Evolutionary conservation across 1,284 basidiomycete genomes (phyloP), one percentile per base, ranked within the genome.

Genomic region (Wolfiporia cocos): DNA sequence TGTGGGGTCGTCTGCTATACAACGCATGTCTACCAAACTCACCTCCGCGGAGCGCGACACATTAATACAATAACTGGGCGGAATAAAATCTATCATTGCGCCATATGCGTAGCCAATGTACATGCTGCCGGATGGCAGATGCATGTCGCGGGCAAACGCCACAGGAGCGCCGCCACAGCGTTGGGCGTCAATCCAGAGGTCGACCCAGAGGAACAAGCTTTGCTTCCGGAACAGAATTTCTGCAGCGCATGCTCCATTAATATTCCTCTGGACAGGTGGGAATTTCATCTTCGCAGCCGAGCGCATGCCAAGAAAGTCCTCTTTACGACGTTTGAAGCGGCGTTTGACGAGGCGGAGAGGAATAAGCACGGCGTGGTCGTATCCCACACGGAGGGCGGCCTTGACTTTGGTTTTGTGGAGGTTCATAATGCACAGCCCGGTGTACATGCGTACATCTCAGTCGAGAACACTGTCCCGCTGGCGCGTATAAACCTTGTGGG

Each of bases 391-490:
- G 44, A 49, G 10, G 36, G 39, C 12, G 57, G 56, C 14, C 47
- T 67, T 12, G 64, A 70, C 48, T 64, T 69, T 34, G 63, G 58
- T 3, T 52, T 70, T 24, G 46, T 70, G 3, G 62, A 65, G 10
- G 30, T 50, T 4, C 30, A 51, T 0, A 50, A 50, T 21, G 66
- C 67, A 1, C 39, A 35, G 3, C 30, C 4, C 5, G 67, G 66
- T 1, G 37, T 56, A 0, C 2, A 11, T 2, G 23, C 34, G 6
- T 31, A 34, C 1, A 39, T 62, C 0, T 56, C 45, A 1, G 24
- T 49, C 40, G 48, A 49, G 24, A 64, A 61, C 9, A 59, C 63
- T 0, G 53, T 61, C 0, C 65, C 66, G 1, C 37, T 44, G 5
- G 58, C 63, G 1, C 54, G 54, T 30, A 49, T 67, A 11, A 38